Conservation (phyloP, 2,329 filamentous ascomycete species). For the Sclerotinia minor region DNA sequence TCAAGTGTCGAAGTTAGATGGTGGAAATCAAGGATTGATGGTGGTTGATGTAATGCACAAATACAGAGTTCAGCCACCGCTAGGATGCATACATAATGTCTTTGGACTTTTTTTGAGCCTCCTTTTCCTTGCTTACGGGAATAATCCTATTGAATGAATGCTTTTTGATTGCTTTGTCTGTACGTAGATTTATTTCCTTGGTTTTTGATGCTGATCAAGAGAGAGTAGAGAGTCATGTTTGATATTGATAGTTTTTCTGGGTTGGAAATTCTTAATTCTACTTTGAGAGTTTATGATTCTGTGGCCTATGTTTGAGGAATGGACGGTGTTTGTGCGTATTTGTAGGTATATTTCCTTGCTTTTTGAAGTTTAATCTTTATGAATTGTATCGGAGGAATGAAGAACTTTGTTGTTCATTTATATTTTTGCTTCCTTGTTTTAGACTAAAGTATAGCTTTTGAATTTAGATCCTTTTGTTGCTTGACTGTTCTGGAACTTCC, state of each 20-base stretch:
- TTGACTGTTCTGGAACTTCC: background rate
- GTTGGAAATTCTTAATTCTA: too few species aligned
- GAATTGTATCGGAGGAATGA: background rate
- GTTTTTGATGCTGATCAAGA: too few species aligned
- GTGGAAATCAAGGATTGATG: background rate
- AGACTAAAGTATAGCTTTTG: background rate
- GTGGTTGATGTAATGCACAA: background rate
- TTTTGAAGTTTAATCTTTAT: background rate
- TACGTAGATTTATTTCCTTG: too few species aligned
- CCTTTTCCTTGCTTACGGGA: background rate
- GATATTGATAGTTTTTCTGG: too few species aligned
- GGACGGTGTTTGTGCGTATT: background rate
- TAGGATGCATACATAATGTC: background rate
- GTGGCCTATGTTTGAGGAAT: background rate
- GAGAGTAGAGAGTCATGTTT: too few species aligned
- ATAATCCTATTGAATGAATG: too few species aligned
- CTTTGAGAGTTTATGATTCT: too few species aligned
- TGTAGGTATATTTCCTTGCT: background rate
- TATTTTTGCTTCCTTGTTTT: background rate
- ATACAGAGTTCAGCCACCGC: conserved; percentile 11
- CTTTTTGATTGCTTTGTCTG: too few species aligned
- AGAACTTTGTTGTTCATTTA: background rate
- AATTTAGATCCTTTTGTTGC: background rate
- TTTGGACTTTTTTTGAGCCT: background rate
- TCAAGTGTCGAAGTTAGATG: background rate